Evolutionary conservation across 2,329 filamentous ascomycete genomes (phyloP).

Genomic region (Fusarium dimerum): DNA sequence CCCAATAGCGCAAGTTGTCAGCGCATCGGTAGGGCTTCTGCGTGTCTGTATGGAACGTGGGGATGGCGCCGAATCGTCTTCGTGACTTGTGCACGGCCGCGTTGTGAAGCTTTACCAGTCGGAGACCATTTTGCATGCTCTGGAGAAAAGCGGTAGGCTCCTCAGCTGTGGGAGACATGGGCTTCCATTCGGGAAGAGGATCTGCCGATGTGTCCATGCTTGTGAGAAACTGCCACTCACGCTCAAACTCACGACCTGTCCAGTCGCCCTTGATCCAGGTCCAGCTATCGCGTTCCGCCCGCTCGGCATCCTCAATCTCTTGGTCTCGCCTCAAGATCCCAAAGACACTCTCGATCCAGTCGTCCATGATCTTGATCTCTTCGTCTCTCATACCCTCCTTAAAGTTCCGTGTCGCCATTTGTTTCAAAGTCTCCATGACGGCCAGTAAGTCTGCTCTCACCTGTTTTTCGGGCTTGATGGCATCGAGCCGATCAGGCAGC

Average conservation of each 20-base stretch:
- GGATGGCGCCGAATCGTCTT: slow-evolving; percentile 86
- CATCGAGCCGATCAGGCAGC: slow-evolving; percentile 78
- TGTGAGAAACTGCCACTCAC: slow-evolving; percentile 78
- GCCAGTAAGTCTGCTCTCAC: slow-evolving; percentile 81
- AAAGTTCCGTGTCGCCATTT: slow-evolving; percentile 87
- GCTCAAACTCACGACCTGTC: slow-evolving; percentile 70
- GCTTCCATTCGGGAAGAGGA: slow-evolving; percentile 68
- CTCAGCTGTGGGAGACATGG: slow-evolving; percentile 41
- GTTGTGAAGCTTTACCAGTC: slow-evolving; percentile 87
- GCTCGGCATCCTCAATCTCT: slow-evolving; percentile 72
- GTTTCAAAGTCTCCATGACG: slow-evolving; percentile 88
- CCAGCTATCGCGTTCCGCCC: slow-evolving; percentile 71
- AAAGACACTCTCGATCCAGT: slow-evolving; percentile 79
- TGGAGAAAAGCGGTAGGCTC: slow-evolving; percentile 73
- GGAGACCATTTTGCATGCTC: slow-evolving; percentile 74
- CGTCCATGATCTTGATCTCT: slow-evolving; percentile 73
- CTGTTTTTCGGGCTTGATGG: slow-evolving; percentile 84
- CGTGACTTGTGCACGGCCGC: slow-evolving; percentile 81
- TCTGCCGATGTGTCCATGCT: slow-evolving; percentile 67
- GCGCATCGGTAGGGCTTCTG: slow-evolving; percentile 91
- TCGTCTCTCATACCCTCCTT: slow-evolving; percentile 76
- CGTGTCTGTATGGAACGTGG: slow-evolving; percentile 86
- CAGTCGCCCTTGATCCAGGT: slow-evolving; percentile 80
- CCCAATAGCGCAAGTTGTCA: slow-evolving; percentile 94
- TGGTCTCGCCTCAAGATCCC: slow-evolving; percentile 77